Percentiles rank a stretch among this genome's conserved stretches.
phyloP scores from a whole-genome alignment of 148 eudicot genomes.

The Rhododendron williamsianum region DNA sequence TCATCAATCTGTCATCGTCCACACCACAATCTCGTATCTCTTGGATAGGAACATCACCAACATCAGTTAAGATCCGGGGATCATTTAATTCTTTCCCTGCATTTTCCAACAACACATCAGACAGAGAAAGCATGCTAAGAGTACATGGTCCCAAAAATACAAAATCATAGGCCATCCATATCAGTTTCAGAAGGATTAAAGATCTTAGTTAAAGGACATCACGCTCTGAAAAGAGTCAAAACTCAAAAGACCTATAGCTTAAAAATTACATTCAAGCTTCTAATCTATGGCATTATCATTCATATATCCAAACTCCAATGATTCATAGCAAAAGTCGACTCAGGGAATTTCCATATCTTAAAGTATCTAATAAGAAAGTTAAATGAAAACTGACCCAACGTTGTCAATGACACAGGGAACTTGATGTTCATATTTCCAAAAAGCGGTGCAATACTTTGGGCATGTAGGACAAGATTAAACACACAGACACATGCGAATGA shows the following conservation, averaged over 20 bases:
- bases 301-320: background rate
- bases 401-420: background rate
- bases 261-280: background rate
- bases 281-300: background rate
- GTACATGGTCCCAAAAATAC: background rate
- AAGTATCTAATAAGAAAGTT: background rate
- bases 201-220: background rate
- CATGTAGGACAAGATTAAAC: background rate
- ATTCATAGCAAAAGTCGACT: background rate
- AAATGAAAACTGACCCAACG: background rate
- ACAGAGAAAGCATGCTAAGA: background rate
- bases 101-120: constrained; percentile 18
- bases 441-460: background rate
- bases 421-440: background rate
- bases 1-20: constrained; percentile 87
- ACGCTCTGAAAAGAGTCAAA: background rate
- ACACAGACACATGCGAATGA: background rate
- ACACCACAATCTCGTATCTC: constrained; percentile 95
- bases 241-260: background rate
- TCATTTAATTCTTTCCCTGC: constrained; percentile 82
- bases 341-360: background rate
- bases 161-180: background rate
- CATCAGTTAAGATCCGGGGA: constrained; percentile 88
- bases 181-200: background rate
- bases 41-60: constrained; percentile 92